Base-by-base conservation (phyloP, 768 basidiomycete species). In the Auriscalpium vulgare region DNA sequence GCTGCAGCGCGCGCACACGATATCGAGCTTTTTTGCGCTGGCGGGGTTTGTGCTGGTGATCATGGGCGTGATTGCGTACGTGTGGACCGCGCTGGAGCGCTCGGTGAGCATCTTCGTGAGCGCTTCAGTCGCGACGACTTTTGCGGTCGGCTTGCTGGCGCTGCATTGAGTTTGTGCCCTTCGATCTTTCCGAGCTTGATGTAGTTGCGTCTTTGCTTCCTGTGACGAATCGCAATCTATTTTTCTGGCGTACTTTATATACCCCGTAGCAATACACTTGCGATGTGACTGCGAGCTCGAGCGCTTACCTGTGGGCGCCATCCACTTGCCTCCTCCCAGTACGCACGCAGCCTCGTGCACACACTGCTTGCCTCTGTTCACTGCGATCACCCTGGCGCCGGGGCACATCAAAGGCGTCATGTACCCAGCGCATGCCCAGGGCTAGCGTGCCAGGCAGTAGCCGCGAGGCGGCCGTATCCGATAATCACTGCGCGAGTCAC, bases 21-120 rank as follows among this genome's bases (percentile, higher is more conserved):
- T 51, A 43, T 59, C 57, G 37, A 37, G 38, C 13, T 29, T 34
- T 19, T 58, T 60, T 19, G 38, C 16, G 44, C 34, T 60, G 23
- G 37, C 29, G n/a, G 59, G 56, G 14, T 58, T 51, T 37, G 19
- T 48, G 5, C 38, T 60, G 37, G 34, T 40, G 14, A 34, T 59
- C 10, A 43, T 19, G 7, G 59, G 59, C 5, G 8, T 59, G 4
- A 23, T 57, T 14, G 35, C 48, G 13, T 57, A 37, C 16, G 17
- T 57, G 35, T 59, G 56, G 59, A 44, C 35, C 19, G 10, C 34
- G 2, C 29, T 59, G 10, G 59, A 54, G 29, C 23, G 11, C 13
- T 23, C 50, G 14, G 38, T 59, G 11, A 47, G 50, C 44, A 44
- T 57, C 16, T 59, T 54, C 34, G 56, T 51, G 34, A 59, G 56